Evolutionary conservation across 202 grass and related monocot genomes (phyloP).

Genomic region (Elaeis oleifera): DNA sequence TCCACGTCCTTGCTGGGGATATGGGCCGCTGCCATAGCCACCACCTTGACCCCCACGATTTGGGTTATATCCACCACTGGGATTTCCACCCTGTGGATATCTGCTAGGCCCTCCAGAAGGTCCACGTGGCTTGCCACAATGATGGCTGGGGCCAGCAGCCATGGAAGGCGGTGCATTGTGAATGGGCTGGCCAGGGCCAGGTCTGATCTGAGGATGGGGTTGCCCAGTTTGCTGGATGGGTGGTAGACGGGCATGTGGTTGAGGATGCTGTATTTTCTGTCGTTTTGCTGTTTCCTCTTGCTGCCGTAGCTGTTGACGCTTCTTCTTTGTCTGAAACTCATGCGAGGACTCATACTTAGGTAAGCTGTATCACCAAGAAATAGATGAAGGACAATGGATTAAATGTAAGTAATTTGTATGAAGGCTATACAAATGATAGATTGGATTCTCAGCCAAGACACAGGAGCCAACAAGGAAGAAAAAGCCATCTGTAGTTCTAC

Average conservation of each 20-base stretch:
- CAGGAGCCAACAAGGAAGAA: too few relatives aligned
- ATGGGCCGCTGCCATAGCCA: constrained; percentile 45
- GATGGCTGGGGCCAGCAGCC: constrained; percentile 55
- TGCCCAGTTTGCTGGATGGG: constrained; percentile 77
- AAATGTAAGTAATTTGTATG: background rate
- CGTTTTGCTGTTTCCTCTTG: constrained; percentile 78
- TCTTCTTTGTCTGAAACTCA: constrained; percentile 91
- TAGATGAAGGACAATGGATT: background rate
- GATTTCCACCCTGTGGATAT: constrained; percentile 60
- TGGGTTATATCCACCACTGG: constrained; percentile 48
- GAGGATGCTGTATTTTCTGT: constrained; percentile 74
- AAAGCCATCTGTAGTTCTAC: too few relatives aligned
- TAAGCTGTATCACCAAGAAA: constrained; percentile 42
- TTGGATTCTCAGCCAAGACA: too few relatives aligned
- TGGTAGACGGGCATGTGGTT: constrained; percentile 65
- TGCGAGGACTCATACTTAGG: constrained; percentile 84
- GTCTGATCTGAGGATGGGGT: constrained; percentile 50
- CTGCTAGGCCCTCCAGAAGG: constrained; percentile 54
- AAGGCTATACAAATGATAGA: too few relatives aligned
- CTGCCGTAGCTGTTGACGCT: constrained; percentile 86
- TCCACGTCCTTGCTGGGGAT: constrained; percentile 55
- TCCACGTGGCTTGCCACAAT: constrained; percentile 70
- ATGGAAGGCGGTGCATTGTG: constrained; percentile 49
- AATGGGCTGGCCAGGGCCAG: constrained; percentile 41
- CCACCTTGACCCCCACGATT: constrained; percentile 62